These are phyloP conservation scores for Nemania abortiva DNA, from an alignment of 2,329 filamentous ascomycete species.

Conservation along the genomic window DNA sequence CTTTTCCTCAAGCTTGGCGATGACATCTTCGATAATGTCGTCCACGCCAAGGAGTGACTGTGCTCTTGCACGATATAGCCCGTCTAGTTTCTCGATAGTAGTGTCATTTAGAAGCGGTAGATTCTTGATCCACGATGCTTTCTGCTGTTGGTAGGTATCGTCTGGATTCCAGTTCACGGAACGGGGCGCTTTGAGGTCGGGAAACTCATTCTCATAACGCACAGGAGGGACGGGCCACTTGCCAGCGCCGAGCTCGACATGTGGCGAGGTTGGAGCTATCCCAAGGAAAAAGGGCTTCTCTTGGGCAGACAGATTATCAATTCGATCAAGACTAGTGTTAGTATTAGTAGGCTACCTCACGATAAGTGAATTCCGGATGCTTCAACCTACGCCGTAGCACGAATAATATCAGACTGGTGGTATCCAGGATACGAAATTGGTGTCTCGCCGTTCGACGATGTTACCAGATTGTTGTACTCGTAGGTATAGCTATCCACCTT, in stretches of 20 bases:
- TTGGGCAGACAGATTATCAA: constrained; percentile 31
- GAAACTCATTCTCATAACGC: constrained; percentile 31
- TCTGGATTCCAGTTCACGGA: constrained; percentile 33
- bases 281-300: constrained; percentile 35
- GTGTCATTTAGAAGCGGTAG: constrained; percentile 23
- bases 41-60: constrained; percentile 50
- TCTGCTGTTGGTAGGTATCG: constrained; percentile 31
- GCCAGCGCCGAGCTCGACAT: constrained; percentile 28
- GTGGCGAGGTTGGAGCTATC: constrained; percentile 33
- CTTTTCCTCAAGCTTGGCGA: constrained; percentile 47
- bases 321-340: constrained; percentile 32
- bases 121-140: constrained; percentile 30
- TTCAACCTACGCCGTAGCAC: constrained; percentile 33
- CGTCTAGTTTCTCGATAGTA: constrained; percentile 24
- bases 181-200: constrained; percentile 27
- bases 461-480: constrained; percentile 34
- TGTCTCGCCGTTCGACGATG: constrained; percentile 33
- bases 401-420: constrained; percentile 35
- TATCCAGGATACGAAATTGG: constrained; percentile 38
- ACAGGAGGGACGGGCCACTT: constrained; percentile 34
- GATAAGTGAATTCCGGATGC: neutral
- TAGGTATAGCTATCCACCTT: constrained; percentile 37
- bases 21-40: constrained; percentile 52
- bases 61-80: constrained; percentile 35
- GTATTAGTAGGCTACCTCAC: constrained; percentile 9